phyloP scores from a whole-genome alignment of 202 grass and related monocot species.

The Musa balbisiana region DNA sequence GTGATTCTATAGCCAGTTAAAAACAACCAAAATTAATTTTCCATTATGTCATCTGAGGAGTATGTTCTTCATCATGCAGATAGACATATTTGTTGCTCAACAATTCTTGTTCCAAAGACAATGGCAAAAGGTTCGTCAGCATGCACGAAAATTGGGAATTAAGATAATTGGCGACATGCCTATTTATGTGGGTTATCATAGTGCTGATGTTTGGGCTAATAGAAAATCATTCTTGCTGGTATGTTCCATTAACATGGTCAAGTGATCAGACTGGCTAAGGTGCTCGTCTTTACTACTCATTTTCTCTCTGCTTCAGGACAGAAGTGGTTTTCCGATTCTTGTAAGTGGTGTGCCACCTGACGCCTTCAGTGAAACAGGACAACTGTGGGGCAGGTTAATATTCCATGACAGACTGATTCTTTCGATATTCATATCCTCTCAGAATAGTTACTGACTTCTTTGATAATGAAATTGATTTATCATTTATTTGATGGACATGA shows the following conservation, averaged over 20 bases:
- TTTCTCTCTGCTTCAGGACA: conserved; percentile 54
- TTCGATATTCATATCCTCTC: not conserved
- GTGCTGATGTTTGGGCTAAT: conserved; percentile 98
- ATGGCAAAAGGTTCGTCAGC: conserved; percentile 63
- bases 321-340: conserved; percentile 75
- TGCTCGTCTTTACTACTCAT: conserved; percentile 1
- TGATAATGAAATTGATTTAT: not conserved
- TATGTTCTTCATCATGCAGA: conserved; percentile 38
- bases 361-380: conserved; percentile 90
- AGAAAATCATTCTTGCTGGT: conserved; percentile 96
- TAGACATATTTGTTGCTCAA: conserved; percentile 76
- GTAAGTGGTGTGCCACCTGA: conserved; percentile 97
- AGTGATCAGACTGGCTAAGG: conserved; percentile 10
- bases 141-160: conserved; percentile 81
- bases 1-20: not conserved
- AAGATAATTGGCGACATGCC: conserved; percentile 97
- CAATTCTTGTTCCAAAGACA: conserved; percentile 98
- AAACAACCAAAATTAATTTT: not conserved
- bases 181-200: conserved; percentile 97
- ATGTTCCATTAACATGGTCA: conserved; percentile 8
- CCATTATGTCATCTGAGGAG: not conserved
- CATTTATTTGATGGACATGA: not conserved
- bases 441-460: not conserved
- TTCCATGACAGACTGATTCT: conserved; percentile 9
- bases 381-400: conserved; percentile 82